Percentiles rank a stretch among this genome's conserved stretches.
These are phyloP conservation scores for Hypoxylon fragiforme DNA, from an alignment of 495 filamentous ascomycete genomes.

Conservation along the genomic window DNA sequence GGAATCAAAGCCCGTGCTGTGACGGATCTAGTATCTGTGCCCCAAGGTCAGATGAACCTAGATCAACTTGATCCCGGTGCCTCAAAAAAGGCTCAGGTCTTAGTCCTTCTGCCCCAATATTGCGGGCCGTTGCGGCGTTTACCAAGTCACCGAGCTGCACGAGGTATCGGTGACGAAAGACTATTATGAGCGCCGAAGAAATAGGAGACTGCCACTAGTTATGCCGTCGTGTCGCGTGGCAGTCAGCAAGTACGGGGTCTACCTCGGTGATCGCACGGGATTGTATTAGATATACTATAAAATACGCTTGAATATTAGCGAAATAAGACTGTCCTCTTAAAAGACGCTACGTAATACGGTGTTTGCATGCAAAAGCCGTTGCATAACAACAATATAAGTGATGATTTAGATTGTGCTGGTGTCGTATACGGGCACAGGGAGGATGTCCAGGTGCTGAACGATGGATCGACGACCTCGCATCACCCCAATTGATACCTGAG, in stretches of 20 bases:
- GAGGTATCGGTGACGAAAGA: constrained; percentile 1
- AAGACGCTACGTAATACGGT: constrained; percentile 21
- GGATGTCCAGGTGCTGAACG: constrained; percentile 19
- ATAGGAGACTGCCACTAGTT: constrained; percentile 8
- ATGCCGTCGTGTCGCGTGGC: constrained; percentile 1
- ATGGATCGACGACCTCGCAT: constrained; percentile 6
- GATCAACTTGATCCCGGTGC: background rate
- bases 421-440: constrained; percentile 11
- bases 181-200: background rate
- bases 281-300: constrained; percentile 10
- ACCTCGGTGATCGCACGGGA: constrained; percentile 2
- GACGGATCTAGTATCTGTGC: background rate
- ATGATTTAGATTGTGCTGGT: constrained; percentile 8
- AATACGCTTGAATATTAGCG: constrained; percentile 6
- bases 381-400: background rate
- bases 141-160: constrained; percentile 1
- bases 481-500: constrained; percentile 1
- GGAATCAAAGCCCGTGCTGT: background rate
- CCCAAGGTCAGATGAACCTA: background rate
- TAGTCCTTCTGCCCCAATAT: background rate
- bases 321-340: constrained; percentile 13
- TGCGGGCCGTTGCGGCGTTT: constrained; percentile 1
- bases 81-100: background rate
- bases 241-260: constrained; percentile 28
- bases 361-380: constrained; percentile 31